phyloP scores from a whole-genome alignment of 1,284 basidiomycete species.

The Crepidotus sp. region DNA sequence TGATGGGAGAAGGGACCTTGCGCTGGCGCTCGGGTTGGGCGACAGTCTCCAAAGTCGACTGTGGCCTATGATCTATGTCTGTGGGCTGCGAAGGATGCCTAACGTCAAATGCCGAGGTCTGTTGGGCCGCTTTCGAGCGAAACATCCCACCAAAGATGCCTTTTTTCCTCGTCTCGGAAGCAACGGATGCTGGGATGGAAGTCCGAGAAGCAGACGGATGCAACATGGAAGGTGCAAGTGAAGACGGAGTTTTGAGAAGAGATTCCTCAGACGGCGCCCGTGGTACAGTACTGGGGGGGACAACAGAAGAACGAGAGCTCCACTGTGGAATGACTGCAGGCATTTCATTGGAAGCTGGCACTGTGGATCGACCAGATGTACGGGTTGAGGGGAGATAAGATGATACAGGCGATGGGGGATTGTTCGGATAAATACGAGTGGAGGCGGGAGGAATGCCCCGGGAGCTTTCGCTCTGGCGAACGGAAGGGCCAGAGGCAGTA shows the following conservation, averaged over 20 bases:
- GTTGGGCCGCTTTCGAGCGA: conserved; percentile 13
- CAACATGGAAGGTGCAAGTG: conserved; percentile 35
- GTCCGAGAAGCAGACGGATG: conserved; percentile 30
- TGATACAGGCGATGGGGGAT: background rate
- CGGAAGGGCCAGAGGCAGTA: too few species aligned
- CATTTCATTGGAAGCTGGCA: background rate
- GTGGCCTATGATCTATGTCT: background rate
- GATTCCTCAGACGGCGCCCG: conserved; percentile 33
- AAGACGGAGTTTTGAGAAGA: conserved; percentile 45
- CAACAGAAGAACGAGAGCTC: conserved; percentile 2
- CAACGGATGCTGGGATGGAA: conserved; percentile 30
- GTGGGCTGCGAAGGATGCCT: background rate
- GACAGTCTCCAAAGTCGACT: conserved; percentile 2
- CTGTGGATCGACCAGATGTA: conserved; percentile 3
- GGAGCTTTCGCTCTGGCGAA: background rate
- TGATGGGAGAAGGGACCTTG: conserved; percentile 20
- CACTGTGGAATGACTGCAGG: conserved; percentile 3
- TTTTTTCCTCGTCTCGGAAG: conserved; percentile 27
- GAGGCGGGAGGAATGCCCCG: conserved; percentile 5
- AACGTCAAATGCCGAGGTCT: background rate
- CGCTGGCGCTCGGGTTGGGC: background rate
- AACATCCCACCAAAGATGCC: conserved; percentile 29
- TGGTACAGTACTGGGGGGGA: background rate
- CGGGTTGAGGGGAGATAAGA: background rate
- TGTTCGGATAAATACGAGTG: background rate